A percentile compares a stretch with the other conserved stretches of the same genome.
Conservation (phyloP, 176 grass and related monocot genomes). For the bread wheat (Triticum aestivum) region IWGSC_CS_RefSeq_v2.1 NC_057797.1:77549298-77549797, state of each 20-base stretch:
- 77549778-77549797: conserved; percentile 44
- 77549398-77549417: not conserved
- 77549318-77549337: not conserved
- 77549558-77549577: not conserved
- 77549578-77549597: not conserved
- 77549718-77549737: conserved; percentile 40
- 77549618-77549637: not conserved
- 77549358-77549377: not conserved
- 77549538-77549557: not conserved
- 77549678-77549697: conserved; percentile 57
- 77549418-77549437: not conserved
- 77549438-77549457: not conserved
- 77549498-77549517: not conserved
- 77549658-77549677: not conserved
- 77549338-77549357: not conserved
- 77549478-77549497: not conserved
- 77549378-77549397: not conserved
- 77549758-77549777: conserved; percentile 45
- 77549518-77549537: not conserved
- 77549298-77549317: not conserved
- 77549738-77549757: conserved; percentile 44
- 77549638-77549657: not conserved
- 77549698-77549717: conserved; percentile 81
- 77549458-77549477: not conserved
- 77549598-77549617: not conserved